Conservation (phyloP, 2,329 filamentous ascomycete genomes). For the Exophiala oligosperma region DNA sequence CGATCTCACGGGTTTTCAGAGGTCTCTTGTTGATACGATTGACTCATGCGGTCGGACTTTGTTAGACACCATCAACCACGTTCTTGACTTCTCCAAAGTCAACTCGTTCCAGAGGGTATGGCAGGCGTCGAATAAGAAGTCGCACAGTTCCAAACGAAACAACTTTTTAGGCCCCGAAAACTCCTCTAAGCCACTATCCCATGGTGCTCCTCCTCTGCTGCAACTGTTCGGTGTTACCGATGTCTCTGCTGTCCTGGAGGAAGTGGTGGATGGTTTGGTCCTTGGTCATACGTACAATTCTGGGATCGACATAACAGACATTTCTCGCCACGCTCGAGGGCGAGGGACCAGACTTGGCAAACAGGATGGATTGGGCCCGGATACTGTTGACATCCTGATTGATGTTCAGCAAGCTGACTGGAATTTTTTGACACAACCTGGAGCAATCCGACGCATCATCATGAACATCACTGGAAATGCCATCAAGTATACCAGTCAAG, state of each 20-base stretch:
- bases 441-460: conserved; percentile 36
- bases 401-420: conserved; percentile 34
- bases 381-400: conserved; percentile 16
- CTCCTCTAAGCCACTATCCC: conserved; percentile 12
- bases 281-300: conserved; percentile 17
- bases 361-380: neutral
- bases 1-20: conserved; percentile 40
- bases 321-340: conserved; percentile 7
- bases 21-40: conserved; percentile 48
- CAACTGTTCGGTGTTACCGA: conserved; percentile 15
- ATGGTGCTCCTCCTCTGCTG: conserved; percentile 18
- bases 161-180: conserved; percentile 19
- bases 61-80: conserved; percentile 49
- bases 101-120: conserved; percentile 37
- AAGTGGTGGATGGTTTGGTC: conserved; percentile 23
- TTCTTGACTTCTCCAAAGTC: conserved; percentile 40
- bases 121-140: conserved; percentile 20
- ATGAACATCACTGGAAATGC: conserved; percentile 42
- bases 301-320: conserved; percentile 10
- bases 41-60: conserved; percentile 53
- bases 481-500: conserved; percentile 38
- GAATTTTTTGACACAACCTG: conserved; percentile 26
- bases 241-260: conserved; percentile 19
- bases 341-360: neutral
- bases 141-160: conserved; percentile 31